Conservation (phyloP, 139 green algal species). For the Closterium sp. region DNA sequence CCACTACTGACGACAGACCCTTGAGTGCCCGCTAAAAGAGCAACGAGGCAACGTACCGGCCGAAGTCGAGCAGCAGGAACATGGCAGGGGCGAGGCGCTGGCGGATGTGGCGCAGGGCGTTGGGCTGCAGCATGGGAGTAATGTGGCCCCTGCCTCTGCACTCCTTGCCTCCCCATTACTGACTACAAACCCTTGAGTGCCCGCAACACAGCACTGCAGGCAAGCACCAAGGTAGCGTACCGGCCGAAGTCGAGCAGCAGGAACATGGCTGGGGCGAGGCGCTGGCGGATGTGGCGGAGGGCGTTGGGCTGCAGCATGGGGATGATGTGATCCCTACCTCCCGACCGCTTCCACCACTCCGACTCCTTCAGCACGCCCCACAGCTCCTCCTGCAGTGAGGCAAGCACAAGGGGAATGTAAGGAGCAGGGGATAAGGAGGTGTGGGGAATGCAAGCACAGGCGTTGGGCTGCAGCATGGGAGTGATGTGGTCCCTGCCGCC, state of each 20-base stretch:
- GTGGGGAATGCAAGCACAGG: neutral
- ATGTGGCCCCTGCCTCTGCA: conserved; percentile 20
- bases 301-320: conserved; percentile 31
- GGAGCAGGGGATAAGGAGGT: neutral
- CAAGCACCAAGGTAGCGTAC: neutral
- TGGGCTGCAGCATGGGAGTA: conserved; percentile 19
- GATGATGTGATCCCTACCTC: conserved; percentile 28
- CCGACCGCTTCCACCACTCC: conserved; percentile 27
- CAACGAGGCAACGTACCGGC: neutral
- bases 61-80: conserved; percentile 41
- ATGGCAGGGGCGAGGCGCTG: neutral
- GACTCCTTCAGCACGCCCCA: conserved; percentile 2
- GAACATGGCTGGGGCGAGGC: neutral
- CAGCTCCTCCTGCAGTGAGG: conserved; percentile 23
- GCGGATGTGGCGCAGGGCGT: conserved; percentile 2
- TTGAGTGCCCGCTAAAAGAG: neutral
- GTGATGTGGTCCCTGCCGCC: conserved; percentile 28
- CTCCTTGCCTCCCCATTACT: conserved; percentile 5
- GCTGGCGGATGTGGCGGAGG: neutral
- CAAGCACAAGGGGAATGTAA: neutral
- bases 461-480: conserved; percentile 26
- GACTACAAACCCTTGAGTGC: neutral
- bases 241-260: conserved; percentile 34
- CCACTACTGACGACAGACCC: neutral
- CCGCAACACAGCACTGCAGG: neutral